phyloP scores from a whole-genome alignment of 805 yeast species.

The Candida jianshihensis region DNA sequence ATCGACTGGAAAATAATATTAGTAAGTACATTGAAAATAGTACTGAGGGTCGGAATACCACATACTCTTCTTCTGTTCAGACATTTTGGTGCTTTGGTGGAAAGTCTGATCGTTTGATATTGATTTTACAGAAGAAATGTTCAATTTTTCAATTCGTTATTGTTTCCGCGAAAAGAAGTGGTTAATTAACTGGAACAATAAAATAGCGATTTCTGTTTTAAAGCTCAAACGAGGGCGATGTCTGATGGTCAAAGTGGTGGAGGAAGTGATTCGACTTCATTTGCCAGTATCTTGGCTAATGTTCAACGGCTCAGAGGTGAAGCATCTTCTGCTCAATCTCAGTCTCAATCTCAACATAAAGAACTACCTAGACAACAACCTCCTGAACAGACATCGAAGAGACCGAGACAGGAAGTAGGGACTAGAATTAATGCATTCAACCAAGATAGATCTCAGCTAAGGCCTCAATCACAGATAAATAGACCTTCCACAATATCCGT shows the following conservation, averaged over 20 bases:
- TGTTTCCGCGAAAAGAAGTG: no score
- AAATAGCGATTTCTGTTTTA: neutral
- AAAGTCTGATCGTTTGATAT: no score
- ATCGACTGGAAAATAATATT: conserved; percentile 43
- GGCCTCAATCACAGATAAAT: no score
- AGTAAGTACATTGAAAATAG: neutral
- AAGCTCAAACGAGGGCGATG: neutral
- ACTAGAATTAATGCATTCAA: conserved; percentile 20
- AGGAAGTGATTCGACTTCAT: conserved; percentile 42
- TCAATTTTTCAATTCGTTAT: neutral
- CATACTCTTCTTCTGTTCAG: conserved; percentile 9
- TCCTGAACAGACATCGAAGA: conserved; percentile 1
- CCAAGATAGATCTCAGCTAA: conserved; percentile 13
- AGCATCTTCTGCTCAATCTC: conserved; percentile 18
- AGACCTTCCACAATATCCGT: conserved; percentile 40
- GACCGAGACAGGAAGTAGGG: conserved; percentile 6
- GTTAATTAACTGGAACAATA: no score
- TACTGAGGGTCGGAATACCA: neutral
- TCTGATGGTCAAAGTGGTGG: neutral
- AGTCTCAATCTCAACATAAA: conserved; percentile 1
- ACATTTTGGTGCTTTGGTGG: conserved; percentile 6
- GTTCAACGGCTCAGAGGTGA: conserved; percentile 47
- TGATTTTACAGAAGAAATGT: neutral
- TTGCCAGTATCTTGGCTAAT: conserved; percentile 66
- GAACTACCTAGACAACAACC: conserved; percentile 1